A percentile compares a stretch with the other conserved stretches of the same genome.
These are phyloP conservation scores for Discostella stelligeroides DNA, from an alignment of 108 stramenopile species.

Conservation along the genomic window DNA sequence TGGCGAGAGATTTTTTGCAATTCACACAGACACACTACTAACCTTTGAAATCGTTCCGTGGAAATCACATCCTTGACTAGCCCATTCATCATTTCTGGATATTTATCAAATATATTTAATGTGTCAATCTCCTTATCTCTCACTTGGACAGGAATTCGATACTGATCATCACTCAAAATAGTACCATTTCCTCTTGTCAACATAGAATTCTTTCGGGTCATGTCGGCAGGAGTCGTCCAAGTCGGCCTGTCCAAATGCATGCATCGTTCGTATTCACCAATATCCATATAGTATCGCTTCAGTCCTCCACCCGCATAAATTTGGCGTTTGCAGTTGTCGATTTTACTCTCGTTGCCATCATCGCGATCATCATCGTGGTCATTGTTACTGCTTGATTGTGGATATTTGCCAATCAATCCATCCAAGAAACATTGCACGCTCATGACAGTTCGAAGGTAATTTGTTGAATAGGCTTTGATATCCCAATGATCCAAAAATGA, in stretches of 20 bases:
- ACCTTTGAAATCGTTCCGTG: slow-evolving; percentile 58
- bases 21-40: neutral
- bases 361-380: slow-evolving; percentile 8
- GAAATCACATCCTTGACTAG: slow-evolving; percentile 63
- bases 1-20: neutral
- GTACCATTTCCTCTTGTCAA: neutral
- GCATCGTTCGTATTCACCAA: slow-evolving; percentile 25
- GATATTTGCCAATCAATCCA: slow-evolving; percentile 73
- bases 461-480: slow-evolving; percentile 69
- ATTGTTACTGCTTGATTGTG: too few species aligned
- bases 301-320: slow-evolving; percentile 46
- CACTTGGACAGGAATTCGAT: slow-evolving; percentile 48
- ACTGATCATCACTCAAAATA: neutral
- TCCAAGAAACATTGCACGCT: slow-evolving; percentile 77
- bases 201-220: neutral
- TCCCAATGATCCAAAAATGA: slow-evolving; percentile 70
- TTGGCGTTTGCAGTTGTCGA: neutral
- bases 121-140: slow-evolving; percentile 62
- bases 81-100: slow-evolving; percentile 68
- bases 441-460: slow-evolving; percentile 78
- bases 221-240: slow-evolving; percentile 22
- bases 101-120: slow-evolving; percentile 78
- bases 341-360: neutral
- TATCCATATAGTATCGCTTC: slow-evolving; percentile 41
- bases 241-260: slow-evolving; percentile 31